Percentiles rank a stretch among this genome's conserved stretches.
These are phyloP conservation scores for Suillus sp. DNA, from an alignment of 768 basidiomycete genomes.

Conservation along the genomic window DNA sequence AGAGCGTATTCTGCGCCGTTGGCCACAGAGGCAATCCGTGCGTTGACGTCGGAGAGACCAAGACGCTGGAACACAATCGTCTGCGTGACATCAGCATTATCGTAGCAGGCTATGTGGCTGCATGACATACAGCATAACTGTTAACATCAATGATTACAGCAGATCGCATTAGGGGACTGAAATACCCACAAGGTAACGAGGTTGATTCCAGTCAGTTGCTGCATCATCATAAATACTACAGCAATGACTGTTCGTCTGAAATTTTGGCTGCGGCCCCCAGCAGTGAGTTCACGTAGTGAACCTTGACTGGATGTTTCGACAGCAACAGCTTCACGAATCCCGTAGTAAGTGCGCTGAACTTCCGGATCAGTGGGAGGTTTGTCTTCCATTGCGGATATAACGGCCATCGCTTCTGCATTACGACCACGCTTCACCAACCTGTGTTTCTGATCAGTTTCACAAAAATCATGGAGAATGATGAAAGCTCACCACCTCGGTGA, in stretches of 20 bases:
- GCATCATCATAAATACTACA: slow-evolving; percentile 30
- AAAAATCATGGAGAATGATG: background rate
- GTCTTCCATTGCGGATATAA: slow-evolving; percentile 45
- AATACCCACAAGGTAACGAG: slow-evolving; percentile 29
- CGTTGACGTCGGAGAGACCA: slow-evolving; percentile 27
- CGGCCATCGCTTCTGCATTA: slow-evolving; percentile 41
- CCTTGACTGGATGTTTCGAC: slow-evolving; percentile 29
- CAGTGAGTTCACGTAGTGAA: slow-evolving; percentile 39
- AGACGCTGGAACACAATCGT: slow-evolving; percentile 22
- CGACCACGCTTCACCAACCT: slow-evolving; percentile 30
- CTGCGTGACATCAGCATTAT: slow-evolving; percentile 10
- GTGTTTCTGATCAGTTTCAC: background rate
- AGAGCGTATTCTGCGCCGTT: slow-evolving; percentile 45
- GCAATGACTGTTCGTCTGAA: slow-evolving; percentile 31
- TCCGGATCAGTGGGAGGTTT: slow-evolving; percentile 33
- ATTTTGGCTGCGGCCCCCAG: slow-evolving; percentile 42
- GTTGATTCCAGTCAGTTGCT: slow-evolving; percentile 36
- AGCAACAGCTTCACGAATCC: slow-evolving; percentile 40
- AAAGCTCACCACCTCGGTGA: slow-evolving; percentile 35
- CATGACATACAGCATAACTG: slow-evolving; percentile 18
- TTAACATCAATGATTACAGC: background rate
- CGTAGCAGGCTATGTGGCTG: background rate
- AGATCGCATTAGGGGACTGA: background rate
- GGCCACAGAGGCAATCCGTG: slow-evolving; percentile 34
- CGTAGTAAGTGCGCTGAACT: slow-evolving; percentile 39